These are phyloP conservation scores for Macrophomina phaseolina DNA, from an alignment of 2,329 filamentous ascomycete genomes.

Conservation along the genomic window DNA sequence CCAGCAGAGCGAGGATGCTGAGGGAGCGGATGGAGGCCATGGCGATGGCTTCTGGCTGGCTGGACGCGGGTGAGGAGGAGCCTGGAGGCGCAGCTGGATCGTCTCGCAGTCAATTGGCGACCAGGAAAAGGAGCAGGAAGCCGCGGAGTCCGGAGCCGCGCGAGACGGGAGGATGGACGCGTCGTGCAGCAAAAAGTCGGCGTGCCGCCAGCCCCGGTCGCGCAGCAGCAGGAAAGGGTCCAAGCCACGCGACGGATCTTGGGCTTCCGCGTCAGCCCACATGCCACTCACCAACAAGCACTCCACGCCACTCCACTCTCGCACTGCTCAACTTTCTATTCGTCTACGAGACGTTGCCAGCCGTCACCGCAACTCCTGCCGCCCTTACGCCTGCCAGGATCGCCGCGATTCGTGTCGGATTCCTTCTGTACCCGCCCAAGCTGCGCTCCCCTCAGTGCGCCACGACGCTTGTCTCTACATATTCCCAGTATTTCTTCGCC, in stretches of 20 bases:
- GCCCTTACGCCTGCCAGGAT: too few relatives aligned
- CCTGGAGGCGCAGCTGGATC: neutral
- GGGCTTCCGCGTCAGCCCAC: neutral
- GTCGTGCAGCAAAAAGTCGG: neutral
- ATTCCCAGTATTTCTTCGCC: constrained; percentile 46
- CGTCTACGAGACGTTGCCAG: too few relatives aligned
- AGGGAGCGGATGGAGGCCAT: constrained; percentile 23
- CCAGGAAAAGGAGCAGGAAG: neutral
- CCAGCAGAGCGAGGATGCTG: constrained; percentile 19
- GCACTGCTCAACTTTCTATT: too few relatives aligned
- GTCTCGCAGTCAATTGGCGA: neutral
- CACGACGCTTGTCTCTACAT: constrained; percentile 37
- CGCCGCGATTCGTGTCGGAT: too few relatives aligned
- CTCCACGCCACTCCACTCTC: too few relatives aligned
- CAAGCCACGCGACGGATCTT: neutral
- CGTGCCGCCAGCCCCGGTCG: neutral
- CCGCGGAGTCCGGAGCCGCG: neutral
- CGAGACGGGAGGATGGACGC: neutral
- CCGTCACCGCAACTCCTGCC: too few relatives aligned
- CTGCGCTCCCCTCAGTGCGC: neutral
- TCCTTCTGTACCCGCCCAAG: too few relatives aligned
- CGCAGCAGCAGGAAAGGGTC: neutral
- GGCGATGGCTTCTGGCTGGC: neutral
- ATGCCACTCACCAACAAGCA: too few relatives aligned
- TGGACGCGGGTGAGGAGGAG: neutral